Evolutionary conservation across 2,329 filamentous ascomycete genomes (phyloP), one percentile per base, ranked within the genome.

Genomic region (Epichloe coenophiala): DNA sequence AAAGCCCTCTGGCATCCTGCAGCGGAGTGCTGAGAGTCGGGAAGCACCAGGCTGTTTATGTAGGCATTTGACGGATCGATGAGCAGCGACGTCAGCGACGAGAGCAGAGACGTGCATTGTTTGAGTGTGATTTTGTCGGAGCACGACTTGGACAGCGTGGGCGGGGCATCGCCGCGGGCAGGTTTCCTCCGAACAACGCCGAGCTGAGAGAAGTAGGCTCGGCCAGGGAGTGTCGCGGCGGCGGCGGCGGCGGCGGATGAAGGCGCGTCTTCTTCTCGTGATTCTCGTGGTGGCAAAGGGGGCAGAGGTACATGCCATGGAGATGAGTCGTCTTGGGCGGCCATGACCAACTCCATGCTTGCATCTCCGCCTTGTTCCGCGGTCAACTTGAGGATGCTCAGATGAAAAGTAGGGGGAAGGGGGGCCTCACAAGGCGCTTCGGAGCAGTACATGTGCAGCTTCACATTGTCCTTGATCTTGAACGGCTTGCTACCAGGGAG

Each of bases 341-440:
- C 80, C 81, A 97, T 97, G 51, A 83, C 86, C 46, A 97, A 76
- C 61, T 98, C 93, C 93, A 98, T 98, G 63, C 88, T 95, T 15
- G 88, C 88, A 66, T 98, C 93, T 43, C 93, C 93, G 59, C 79
- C 78, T 79, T 40, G 27, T 31, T 11, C 27, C 8, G 8, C 8
- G 1, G 27, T 31, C 27, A 31, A 31, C 3, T 41, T 40, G 11
- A 2, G 5, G 13, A n/a, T 44, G 31, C 23, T 19, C 3, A 2
- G 38, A 13, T 11, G 8, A 11, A 19, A 40, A 15, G 11, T 8
- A 39, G 13, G 5, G 21, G 9, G 11, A n/a, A 31, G 36, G 36
- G 6, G 15, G 17, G 5, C 63, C 74, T 23, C 71, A 77, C 93
- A 98, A 5, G 93, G 93, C 0, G 89, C 89, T 70, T 95, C 90